Base-by-base conservation (phyloP, 1,284 basidiomycete species). In the Austroboletus olivaceoglutinosus region DNA sequence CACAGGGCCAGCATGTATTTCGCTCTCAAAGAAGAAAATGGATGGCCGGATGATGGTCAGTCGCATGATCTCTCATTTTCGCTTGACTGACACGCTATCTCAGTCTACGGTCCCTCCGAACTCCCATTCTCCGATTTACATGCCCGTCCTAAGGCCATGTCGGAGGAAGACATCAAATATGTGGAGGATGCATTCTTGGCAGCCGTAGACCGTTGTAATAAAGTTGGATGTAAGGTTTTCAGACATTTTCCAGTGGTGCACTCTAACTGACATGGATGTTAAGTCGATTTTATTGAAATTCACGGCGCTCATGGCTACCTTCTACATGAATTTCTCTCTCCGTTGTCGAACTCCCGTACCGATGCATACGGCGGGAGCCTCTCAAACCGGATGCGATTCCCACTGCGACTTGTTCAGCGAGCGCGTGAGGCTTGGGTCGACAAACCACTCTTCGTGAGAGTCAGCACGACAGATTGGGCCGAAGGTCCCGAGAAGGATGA, bases 231-330 rank as follows among this genome's bases (percentile, higher is more conserved):
- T 85, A 67, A 58, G 80, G 58, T 8, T 50, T 44, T 23, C 16
- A n/a, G 22, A 27, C 9, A 15, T 12, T 46, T 22, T 40, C 29
- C 34, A 15, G 22, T 40, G 25, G 41, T 18, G 36, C 31, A 42
- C 37, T 40, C 34, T 11, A 30, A n/a, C 47, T 56, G 29, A 49
- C 29, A 38, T 29, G 23, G n/a, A 37, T 21, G 27, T 38, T 40
- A 27, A 83, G 81, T 83, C 64, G 91, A 95, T 69, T 91, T 89
- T 58, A 85, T 95, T 52, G 90, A 95, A 65, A 65, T 91, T 19
- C 89, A 91, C 66, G 79, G 74, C 21, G 79, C 83, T 1, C 88
- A 92, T 62, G 82, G 85, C 19, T 87, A 87, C 66, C 75, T 86
- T 22, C 25, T 83, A 7, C 79, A 83, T 64, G 65, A 70, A 31